Evolutionary conservation across 495 filamentous ascomycete genomes (phyloP).

Genomic region (Hypoxylon lienhwacheense): DNA sequence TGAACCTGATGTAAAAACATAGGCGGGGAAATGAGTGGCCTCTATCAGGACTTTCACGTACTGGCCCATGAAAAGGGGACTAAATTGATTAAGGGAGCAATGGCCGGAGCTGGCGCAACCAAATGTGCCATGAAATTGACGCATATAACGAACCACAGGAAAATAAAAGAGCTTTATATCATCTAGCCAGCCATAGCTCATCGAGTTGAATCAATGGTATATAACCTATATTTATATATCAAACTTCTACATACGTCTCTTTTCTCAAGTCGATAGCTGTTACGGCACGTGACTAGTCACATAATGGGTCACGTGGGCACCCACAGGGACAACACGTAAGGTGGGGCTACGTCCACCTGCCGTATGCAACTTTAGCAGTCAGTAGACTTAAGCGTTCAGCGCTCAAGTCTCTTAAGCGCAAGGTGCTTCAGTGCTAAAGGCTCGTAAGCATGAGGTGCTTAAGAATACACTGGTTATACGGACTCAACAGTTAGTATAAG

Average conservation of each 20-base stretch:
- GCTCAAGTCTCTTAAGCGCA: too few species aligned
- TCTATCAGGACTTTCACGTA: not conserved
- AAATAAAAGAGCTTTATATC: not conserved
- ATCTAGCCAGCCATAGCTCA: not conserved
- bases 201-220: not conserved
- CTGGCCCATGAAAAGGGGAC: not conserved
- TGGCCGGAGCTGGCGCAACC: not conserved
- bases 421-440: too few species aligned
- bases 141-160: not conserved
- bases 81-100: not conserved
- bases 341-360: too few species aligned
- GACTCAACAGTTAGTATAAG: too few species aligned
- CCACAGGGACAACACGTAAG: too few species aligned
- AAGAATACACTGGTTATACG: too few species aligned
- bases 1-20: slow-evolving; percentile 94
- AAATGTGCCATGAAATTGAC: not conserved
- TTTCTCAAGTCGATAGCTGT: not conserved
- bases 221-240: not conserved
- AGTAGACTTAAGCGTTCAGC: too few species aligned
- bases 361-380: too few species aligned
- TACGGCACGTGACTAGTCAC: too few species aligned
- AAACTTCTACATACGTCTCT: not conserved
- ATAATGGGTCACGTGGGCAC: too few species aligned
- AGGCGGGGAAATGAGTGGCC: slow-evolving; percentile 28
- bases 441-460: too few species aligned